Evolutionary conservation across 768 basidiomycete genomes (phyloP).

Genomic region (Tricholoma sp.): DNA sequence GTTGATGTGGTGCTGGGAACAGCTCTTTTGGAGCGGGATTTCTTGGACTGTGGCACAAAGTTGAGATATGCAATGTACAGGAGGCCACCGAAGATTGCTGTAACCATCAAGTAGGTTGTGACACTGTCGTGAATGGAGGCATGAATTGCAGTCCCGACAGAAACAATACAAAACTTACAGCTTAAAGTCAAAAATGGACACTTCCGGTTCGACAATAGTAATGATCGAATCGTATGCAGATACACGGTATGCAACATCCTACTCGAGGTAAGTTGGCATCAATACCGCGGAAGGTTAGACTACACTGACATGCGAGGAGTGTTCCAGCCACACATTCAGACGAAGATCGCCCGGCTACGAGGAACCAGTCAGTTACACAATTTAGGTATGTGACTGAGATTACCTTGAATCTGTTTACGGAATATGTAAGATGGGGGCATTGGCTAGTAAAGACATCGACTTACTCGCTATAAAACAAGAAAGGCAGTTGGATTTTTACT

Average conservation of each 20-base stretch:
- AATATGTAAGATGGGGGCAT: slow-evolving; percentile 12
- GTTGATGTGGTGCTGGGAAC: slow-evolving; percentile 41
- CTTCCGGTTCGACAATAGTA: slow-evolving; percentile 73
- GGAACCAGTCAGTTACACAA: slow-evolving; percentile 4
- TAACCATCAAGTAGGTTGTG: slow-evolving; percentile 67
- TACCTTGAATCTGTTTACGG: slow-evolving; percentile 54
- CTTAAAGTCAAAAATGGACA: slow-evolving; percentile 74
- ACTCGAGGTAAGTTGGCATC: slow-evolving; percentile 1
- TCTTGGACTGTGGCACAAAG: slow-evolving; percentile 63
- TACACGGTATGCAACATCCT: slow-evolving; percentile 59
- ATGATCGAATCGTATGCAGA: slow-evolving; percentile 72
- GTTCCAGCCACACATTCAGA: slow-evolving; percentile 74
- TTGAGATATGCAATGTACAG: slow-evolving; percentile 61
- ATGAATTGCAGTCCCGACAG: slow-evolving; percentile 1
- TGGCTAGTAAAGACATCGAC: slow-evolving; percentile 20
- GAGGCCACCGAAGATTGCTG: slow-evolving; percentile 55
- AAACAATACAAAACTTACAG: slow-evolving; percentile 44
- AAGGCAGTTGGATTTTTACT: slow-evolving; percentile 62
- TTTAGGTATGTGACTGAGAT: not conserved
- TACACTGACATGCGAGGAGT: slow-evolving; percentile 50
- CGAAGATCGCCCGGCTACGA: slow-evolving; percentile 68
- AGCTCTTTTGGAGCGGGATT: slow-evolving; percentile 42
- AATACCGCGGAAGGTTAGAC: not conserved
- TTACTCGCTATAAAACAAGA: slow-evolving; percentile 77
- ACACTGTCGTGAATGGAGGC: slow-evolving; percentile 30